Base-by-base conservation (phyloP, 2,329 filamentous ascomycete genomes). In the Ophioceras dolichostomum region DNA sequence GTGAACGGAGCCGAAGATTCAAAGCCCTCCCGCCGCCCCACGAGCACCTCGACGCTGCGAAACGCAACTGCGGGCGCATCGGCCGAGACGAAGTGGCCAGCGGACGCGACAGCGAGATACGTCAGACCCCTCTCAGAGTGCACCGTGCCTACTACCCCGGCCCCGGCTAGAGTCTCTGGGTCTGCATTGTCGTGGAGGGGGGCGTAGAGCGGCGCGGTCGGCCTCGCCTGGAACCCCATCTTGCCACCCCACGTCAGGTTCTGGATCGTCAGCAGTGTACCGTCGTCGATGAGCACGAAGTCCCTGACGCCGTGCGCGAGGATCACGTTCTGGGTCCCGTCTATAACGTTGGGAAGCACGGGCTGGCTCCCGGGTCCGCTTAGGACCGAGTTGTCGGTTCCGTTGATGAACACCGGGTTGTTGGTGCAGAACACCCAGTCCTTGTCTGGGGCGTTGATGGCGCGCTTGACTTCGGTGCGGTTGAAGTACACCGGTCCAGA, bases 211-310 rank as follows among this genome's bases (percentile, higher is more conserved):
- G 76, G 73, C 36, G 75, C 67, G 2, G 52, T 53, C 0, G 83
- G 83, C 1, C 59, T 55, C 2, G 21, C 16, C 16, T 29, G 33
- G 33, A 39, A 39, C 9, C 38, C 38, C 8, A 32, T 27, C 13
- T 29, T 19, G 19, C 34, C 69, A 45, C 83, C 76, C 75, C 77
- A 88, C 0, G 80, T 87, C 75, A 87, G 83, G 59, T 87, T 87
- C 52, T 89, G 82, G 41, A 87, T 76, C 1, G 70, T 70, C 5
- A 84, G 62, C 2, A 88, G 62, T 0, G 80, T 81, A 16, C 81
- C 82, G 52, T 82, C 80, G 47, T 67, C 62, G 19, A 79, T 62
- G 13, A 84, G 65, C 41, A 82, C 67, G 50, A 70, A 82, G 58
- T 87, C 83, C 12, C 79, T 67, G 36, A 70, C 59, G 10, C 81